Conservation (phyloP, 306 rosid species). For the Trifolium subterraneum region DNA sequence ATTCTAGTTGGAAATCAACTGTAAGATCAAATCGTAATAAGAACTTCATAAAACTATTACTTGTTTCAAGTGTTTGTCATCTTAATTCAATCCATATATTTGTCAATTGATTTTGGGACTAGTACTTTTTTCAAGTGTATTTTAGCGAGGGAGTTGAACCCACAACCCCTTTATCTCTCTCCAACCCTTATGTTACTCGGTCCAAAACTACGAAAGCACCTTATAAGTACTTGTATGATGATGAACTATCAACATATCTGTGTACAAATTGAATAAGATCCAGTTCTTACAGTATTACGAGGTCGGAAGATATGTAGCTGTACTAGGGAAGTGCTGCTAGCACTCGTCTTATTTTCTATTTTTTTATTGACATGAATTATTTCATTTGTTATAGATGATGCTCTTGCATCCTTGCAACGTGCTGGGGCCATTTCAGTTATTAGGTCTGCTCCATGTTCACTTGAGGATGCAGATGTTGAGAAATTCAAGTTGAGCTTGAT, state of each 20-base stretch:
- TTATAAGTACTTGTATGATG: neutral
- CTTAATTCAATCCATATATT: slow-evolving; percentile 22
- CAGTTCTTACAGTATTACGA: slow-evolving; percentile 4
- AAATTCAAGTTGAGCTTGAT: slow-evolving; percentile 63
- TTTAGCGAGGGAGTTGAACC: neutral
- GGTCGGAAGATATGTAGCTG: slow-evolving; percentile 26
- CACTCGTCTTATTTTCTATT: slow-evolving; percentile 3
- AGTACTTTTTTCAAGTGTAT: slow-evolving; percentile 20
- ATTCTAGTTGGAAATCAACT: slow-evolving; percentile 11
- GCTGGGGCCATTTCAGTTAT: slow-evolving; percentile 78
- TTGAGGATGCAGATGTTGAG: slow-evolving; percentile 62
- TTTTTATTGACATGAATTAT: neutral
- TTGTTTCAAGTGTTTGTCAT: slow-evolving; percentile 21
- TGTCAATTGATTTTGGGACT: slow-evolving; percentile 15
- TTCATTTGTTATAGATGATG: slow-evolving; percentile 62
- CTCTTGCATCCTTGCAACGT: slow-evolving; percentile 66
- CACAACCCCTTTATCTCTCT: neutral
- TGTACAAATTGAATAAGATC: slow-evolving; percentile 6
- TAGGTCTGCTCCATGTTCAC: slow-evolving; percentile 68
- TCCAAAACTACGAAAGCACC: neutral
- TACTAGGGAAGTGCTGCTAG: neutral
- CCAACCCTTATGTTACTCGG: neutral
- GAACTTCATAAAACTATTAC: slow-evolving; percentile 24
- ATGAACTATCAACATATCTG: neutral
- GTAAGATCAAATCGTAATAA: slow-evolving; percentile 1